phyloP scores from a whole-genome alignment of 208 protist species.

The Angomonas ambiguus region DNA sequence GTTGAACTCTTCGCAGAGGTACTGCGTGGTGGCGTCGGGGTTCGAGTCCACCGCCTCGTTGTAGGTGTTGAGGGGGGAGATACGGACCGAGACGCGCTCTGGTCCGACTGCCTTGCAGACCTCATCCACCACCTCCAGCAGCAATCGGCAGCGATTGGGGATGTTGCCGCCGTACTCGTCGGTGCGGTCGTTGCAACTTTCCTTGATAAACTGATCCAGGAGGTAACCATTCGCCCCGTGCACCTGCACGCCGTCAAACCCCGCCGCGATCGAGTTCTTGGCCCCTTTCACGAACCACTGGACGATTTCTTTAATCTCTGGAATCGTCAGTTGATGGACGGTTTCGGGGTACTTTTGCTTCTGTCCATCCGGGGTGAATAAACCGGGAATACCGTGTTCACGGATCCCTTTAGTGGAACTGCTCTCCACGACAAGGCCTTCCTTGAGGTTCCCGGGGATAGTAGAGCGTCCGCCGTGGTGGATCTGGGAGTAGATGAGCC shows the following conservation, averaged over 20 bases:
- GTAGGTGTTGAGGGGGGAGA: conserved; percentile 54
- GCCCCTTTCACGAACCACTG: conserved; percentile 59
- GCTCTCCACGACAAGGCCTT: conserved; percentile 20
- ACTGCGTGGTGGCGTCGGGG: conserved; percentile 36
- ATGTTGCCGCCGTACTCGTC: conserved; percentile 87
- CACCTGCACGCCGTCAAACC: conserved; percentile 91
- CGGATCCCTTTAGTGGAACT: conserved; percentile 25
- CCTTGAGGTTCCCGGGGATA: conserved; percentile 28
- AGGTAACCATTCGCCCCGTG: conserved; percentile 92
- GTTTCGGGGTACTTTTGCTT: conserved; percentile 27
- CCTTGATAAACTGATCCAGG: conserved; percentile 78
- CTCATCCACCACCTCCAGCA: conserved; percentile 70
- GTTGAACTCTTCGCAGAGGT: conserved; percentile 51
- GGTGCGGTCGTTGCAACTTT: conserved; percentile 66
- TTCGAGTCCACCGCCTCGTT: conserved; percentile 31
- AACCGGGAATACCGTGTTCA: conserved; percentile 17
- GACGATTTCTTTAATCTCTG: conserved; percentile 60
- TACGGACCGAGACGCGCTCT: conserved; percentile 46
- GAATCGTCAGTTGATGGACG: conserved; percentile 37
- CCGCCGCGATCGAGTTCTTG: conserved; percentile 58
- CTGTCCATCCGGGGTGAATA: conserved; percentile 20
- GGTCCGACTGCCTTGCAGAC: conserved; percentile 31
- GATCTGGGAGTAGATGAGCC: conserved; percentile 61
- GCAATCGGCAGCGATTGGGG: conserved; percentile 66
- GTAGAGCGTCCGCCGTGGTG: conserved; percentile 52